Base-by-base conservation (phyloP, 495 filamentous ascomycete genomes). In the Hypoxylon cercidicola region DNA sequence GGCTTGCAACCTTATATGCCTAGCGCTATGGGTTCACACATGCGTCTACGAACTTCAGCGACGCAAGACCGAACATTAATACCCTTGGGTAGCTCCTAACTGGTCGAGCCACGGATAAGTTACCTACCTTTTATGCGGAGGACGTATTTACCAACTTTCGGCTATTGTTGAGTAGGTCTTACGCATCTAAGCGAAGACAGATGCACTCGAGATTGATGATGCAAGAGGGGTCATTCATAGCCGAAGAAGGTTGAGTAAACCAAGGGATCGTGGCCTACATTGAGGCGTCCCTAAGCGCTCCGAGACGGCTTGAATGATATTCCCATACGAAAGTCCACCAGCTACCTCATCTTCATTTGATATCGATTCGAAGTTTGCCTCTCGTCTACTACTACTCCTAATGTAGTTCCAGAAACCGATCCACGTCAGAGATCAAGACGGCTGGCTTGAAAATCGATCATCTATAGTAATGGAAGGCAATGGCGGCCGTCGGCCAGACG, bases 71-170 rank as follows among this genome's bases (percentile, higher is more conserved):
- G 44, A 60, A 56, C 50, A 55, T 61, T 62, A 53, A 66, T 58
- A 63, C 43, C 65, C 59, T 68, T 68, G 45, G 59, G 50, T 63
- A 47, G 37, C 25, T 60, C n/a, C 62, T 60, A 63, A 60, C 59
- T 49, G 64, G 54, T 60, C 44, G 55, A 60, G 54, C 18, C 37
- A 60, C 65, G 65, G 60, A 40, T 63, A 62, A 60, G 65, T 62
- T 63, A 40, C 43, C n/a, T n/a, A n/a, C n/a, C n/a, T n/a, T n/a
- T 46, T 20, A 55, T 63, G 65, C 65, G 65, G 65, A 60, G 64
- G 54, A 46, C 51, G 30, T 60, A 63, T 55, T 60, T 64, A 60
- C 55, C 65, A 68, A 60, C 65, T 64, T 59, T 49, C 65, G 65
- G 65, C 65, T 68, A 68, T 68, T 68, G 55, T 64, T 60, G 35